These are phyloP conservation scores for Spizellomyces sp. DNA, from an alignment of 192 early-diverging fungal species.

Conservation along the genomic window DNA sequence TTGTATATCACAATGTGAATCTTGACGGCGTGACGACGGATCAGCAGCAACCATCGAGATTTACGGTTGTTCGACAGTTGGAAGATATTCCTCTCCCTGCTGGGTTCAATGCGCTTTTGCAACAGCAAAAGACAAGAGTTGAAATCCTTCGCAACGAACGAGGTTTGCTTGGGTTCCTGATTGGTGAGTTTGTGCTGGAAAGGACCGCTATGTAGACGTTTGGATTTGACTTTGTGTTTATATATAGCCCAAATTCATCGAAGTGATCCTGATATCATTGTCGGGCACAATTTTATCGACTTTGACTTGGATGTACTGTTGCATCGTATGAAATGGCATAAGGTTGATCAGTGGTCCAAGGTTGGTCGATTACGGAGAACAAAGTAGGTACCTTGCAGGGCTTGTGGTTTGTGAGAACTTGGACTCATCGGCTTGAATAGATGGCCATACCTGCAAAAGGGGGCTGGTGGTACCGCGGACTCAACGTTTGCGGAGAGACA, in stretches of 20 bases:
- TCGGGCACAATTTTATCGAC: constrained; percentile 96
- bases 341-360: constrained; percentile 79
- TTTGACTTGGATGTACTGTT: constrained; percentile 92
- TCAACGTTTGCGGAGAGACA: constrained; percentile 74
- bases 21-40: constrained; percentile 38
- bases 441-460: constrained; percentile 83
- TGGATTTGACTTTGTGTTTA: constrained; percentile 1
- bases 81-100: constrained; percentile 73
- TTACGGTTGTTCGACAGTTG: constrained; percentile 74
- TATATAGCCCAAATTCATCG: constrained; percentile 67
- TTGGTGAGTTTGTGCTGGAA: constrained; percentile 44
- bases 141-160: constrained; percentile 69
- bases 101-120: constrained; percentile 67
- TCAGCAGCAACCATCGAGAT: constrained; percentile 48
- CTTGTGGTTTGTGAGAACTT: neutral
- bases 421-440: constrained; percentile 32
- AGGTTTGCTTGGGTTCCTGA: constrained; percentile 76
- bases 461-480: constrained; percentile 80
- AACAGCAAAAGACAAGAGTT: constrained; percentile 55
- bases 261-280: constrained; percentile 89
- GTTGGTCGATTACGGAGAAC: constrained; percentile 83
- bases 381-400: constrained; percentile 44
- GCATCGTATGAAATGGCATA: constrained; percentile 87
- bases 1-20: constrained; percentile 70
- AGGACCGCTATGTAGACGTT: neutral